phyloP scores from a whole-genome alignment of 768 basidiomycete genomes.

The Kwoniella mangroviensis region DNA sequence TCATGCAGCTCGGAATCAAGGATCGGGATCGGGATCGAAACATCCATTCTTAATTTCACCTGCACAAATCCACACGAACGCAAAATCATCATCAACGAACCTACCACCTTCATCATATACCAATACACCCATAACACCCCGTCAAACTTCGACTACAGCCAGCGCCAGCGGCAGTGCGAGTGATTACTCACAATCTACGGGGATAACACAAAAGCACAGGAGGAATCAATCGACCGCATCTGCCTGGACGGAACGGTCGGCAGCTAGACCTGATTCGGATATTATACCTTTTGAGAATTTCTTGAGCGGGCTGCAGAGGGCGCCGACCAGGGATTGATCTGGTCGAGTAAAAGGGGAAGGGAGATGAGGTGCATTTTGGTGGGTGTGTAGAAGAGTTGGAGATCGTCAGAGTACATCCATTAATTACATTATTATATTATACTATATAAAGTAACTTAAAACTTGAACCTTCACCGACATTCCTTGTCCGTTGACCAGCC shows the following conservation, averaged over 20 bases:
- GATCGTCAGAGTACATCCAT: no score
- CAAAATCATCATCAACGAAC: background rate
- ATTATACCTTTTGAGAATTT: conserved; percentile 45
- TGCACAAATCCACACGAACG: background rate
- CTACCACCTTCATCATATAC: conserved; percentile 4
- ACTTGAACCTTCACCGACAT: no score
- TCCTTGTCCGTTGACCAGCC: no score
- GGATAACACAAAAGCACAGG: background rate
- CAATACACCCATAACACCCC: background rate
- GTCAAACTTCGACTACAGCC: no score
- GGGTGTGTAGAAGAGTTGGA: no score
- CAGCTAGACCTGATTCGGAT: conserved; percentile 38
- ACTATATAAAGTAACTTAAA: no score
- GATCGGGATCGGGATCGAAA: background rate
- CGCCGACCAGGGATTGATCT: background rate
- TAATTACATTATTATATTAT: no score
- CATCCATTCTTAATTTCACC: conserved; percentile 22
- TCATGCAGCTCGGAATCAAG: no score
- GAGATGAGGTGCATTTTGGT: background rate
- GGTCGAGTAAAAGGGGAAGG: background rate
- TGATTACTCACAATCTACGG: background rate
- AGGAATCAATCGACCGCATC: conserved; percentile 7
- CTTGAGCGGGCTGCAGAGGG: conserved; percentile 14
- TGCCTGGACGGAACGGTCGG: conserved; percentile 20
- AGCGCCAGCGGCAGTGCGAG: background rate